Percentiles rank a stretch among this genome's conserved stretches.
Conservation (phyloP, 805 yeast species). For the Barnettozyma sp. region DNA sequence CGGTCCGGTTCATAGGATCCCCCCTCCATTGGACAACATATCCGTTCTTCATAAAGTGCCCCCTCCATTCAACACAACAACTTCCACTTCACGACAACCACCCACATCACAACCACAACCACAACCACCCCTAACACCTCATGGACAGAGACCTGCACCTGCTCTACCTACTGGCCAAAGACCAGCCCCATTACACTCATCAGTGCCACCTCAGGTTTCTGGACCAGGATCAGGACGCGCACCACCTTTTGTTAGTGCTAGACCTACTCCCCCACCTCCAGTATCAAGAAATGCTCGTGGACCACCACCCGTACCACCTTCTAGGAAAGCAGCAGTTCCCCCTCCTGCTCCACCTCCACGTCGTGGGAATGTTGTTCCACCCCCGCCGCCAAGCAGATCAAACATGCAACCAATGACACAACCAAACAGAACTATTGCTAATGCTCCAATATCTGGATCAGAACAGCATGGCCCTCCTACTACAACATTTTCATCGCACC, state of each 20-base stretch:
- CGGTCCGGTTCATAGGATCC: slow-evolving; percentile 17
- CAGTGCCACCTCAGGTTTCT: slow-evolving; percentile 8
- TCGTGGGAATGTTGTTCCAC: slow-evolving; percentile 16
- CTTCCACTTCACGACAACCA: slow-evolving; percentile 13
- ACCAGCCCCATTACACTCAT: slow-evolving; percentile 10
- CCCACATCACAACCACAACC: slow-evolving; percentile 8
- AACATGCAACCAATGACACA: slow-evolving; percentile 11
- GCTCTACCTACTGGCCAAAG: slow-evolving; percentile 12
- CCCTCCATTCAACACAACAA: slow-evolving; percentile 23
- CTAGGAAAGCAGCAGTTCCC: slow-evolving; percentile 17
- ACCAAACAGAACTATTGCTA: slow-evolving; percentile 20
- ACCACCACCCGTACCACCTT: slow-evolving; percentile 23
- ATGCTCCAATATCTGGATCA: slow-evolving; percentile 10
- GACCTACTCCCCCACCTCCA: slow-evolving; percentile 20
- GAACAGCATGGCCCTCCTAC: too few species aligned
- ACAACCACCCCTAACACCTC: slow-evolving; percentile 18
- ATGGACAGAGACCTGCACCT: slow-evolving; percentile 25
- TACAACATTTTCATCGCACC: too few species aligned
- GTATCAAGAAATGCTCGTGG: slow-evolving; percentile 25
- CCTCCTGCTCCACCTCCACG: slow-evolving; percentile 24
- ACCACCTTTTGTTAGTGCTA: slow-evolving; percentile 9
- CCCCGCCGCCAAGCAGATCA: slow-evolving; percentile 17
- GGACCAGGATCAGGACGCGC: slow-evolving; percentile 15
- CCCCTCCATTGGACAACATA: slow-evolving; percentile 24
- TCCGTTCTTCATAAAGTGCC: slow-evolving; percentile 19